A percentile compares a stretch with the other conserved stretches of the same genome.
These are phyloP conservation scores for Ocimum tenuiflorum DNA, from an alignment of 257 asterid species.

Conservation along the genomic window DNA sequence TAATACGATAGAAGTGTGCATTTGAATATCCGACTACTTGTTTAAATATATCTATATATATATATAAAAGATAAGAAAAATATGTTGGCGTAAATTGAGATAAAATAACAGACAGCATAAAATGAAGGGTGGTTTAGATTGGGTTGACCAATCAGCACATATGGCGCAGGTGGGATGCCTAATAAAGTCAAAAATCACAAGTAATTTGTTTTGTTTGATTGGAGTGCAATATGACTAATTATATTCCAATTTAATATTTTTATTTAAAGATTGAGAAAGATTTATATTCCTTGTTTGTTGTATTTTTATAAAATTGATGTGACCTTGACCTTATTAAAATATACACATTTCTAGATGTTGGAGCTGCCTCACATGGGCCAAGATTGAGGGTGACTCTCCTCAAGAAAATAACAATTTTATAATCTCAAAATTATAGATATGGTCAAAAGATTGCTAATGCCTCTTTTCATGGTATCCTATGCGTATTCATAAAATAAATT, in stretches of 20 bases:
- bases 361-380: conserved; percentile 32
- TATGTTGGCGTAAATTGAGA: not conserved
- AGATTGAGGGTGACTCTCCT: conserved; percentile 13
- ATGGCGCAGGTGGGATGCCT: conserved; percentile 24
- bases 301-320: conserved; percentile 1
- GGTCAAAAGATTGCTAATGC: conserved; percentile 13
- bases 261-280: conserved; percentile 16
- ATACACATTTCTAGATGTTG: conserved; percentile 24
- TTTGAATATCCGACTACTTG: too few relatives aligned
- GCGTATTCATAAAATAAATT: not conserved
- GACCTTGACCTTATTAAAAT: conserved; percentile 20
- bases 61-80: too few relatives aligned
- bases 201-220: conserved; percentile 5
- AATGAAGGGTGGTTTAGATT: too few relatives aligned
- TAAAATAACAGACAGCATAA: not conserved
- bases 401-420: conserved; percentile 7
- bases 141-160: conserved; percentile 22
- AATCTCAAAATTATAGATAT: not conserved
- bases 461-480: conserved; percentile 15
- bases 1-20: too few relatives aligned
- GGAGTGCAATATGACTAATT: conserved; percentile 9
- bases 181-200: conserved; percentile 25
- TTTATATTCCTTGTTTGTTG: conserved; percentile 23
- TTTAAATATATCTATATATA: too few relatives aligned
- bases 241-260: not conserved